Evolutionary conservation across 805 yeast species (phyloP), one percentile per base, ranked within the genome.

Genomic region (Wickerhamomyces mucosus): DNA sequence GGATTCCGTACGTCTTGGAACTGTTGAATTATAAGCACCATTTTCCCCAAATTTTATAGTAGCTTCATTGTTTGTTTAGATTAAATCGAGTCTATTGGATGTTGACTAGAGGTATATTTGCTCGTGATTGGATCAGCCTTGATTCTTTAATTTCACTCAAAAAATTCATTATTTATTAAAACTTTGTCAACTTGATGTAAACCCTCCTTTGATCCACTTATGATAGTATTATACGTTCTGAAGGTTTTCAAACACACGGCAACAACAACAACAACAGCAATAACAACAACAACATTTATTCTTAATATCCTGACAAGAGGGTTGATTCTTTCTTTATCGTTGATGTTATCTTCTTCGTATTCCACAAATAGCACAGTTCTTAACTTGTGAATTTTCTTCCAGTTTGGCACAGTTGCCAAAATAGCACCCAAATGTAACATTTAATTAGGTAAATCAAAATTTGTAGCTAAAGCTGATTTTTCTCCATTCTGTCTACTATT

Each of bases 341-440:
- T 85, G 2, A 58, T 66, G 17, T 84, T 71, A 42, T 88, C 96
- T 1, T 59, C 59, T 27, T 61, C 64, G 35, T 66, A 65, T 56
- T 92, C 98, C 19, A 92, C 96, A 65, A 92, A 88, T 0, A 82
- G 94, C 31, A 92, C 76, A 10, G 92, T 85, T 37, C 98, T 63
- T 23, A 92, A 52, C 6, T 54, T 59, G 49, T 85, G 92, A 0
- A 79, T 75, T 29, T 65, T 65, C 41, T 82, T 76, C 99, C 99
- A 92, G 27, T 78, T 81, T 1, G 94, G 94, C 4, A 92, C 98
- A 0, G 98, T 88, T 9, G 82, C 74, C 36, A 92, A 60, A 42
- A 92, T 88, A 2, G 95, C 94, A 4, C 97, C 98, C 35, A 92
- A 62, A 49, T 92, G 99, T 37, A 92, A 61, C 41, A 92, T 92